Evolutionary conservation across 2,329 filamentous ascomycete genomes (phyloP).

Genomic region (Cercospora brassicicola): DNA sequence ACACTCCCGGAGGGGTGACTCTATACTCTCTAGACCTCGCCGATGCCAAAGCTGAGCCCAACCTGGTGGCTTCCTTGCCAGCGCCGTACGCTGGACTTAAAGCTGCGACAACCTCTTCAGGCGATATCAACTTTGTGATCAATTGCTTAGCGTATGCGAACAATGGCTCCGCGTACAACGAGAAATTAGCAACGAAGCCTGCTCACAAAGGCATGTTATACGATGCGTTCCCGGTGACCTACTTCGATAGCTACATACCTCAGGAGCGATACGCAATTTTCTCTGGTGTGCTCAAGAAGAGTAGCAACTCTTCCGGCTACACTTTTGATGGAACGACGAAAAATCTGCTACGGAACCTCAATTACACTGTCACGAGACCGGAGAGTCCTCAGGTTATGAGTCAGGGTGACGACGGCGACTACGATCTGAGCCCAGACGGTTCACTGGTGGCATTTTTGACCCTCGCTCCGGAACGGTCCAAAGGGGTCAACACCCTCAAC

Average conservation of each 20-base stretch:
- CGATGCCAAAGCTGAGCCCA: slow-evolving; percentile 22
- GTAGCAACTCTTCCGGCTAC: slow-evolving; percentile 15
- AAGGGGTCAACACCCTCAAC: slow-evolving; percentile 30
- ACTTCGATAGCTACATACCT: slow-evolving; percentile 55
- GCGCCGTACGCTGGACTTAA: slow-evolving; percentile 45
- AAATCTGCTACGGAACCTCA: slow-evolving; percentile 28
- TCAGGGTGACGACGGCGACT: slow-evolving; percentile 22
- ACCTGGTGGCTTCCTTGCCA: slow-evolving; percentile 35
- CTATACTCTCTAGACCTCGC: slow-evolving; percentile 43
- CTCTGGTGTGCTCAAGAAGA: slow-evolving; percentile 45
- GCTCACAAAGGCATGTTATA: slow-evolving; percentile 51
- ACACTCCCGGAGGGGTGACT: slow-evolving; percentile 36
- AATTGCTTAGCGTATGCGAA: slow-evolving; percentile 33
- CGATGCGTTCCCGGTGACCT: slow-evolving; percentile 53
- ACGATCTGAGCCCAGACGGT: slow-evolving; percentile 31
- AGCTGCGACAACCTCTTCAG: slow-evolving; percentile 30
- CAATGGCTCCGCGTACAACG: slow-evolving; percentile 47
- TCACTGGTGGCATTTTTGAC: slow-evolving; percentile 30
- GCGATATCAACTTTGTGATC: slow-evolving; percentile 33
- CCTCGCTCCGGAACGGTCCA: slow-evolving; percentile 30
- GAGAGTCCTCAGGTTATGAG: slow-evolving; percentile 18
- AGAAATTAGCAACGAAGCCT: slow-evolving; percentile 50
- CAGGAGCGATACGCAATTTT: slow-evolving; percentile 54
- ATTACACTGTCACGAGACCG: slow-evolving; percentile 30
- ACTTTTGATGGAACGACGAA: slow-evolving; percentile 25